Evolutionary conservation across 768 basidiomycete genomes (phyloP).

Genomic region (Rhizopogon vesiculosus): DNA sequence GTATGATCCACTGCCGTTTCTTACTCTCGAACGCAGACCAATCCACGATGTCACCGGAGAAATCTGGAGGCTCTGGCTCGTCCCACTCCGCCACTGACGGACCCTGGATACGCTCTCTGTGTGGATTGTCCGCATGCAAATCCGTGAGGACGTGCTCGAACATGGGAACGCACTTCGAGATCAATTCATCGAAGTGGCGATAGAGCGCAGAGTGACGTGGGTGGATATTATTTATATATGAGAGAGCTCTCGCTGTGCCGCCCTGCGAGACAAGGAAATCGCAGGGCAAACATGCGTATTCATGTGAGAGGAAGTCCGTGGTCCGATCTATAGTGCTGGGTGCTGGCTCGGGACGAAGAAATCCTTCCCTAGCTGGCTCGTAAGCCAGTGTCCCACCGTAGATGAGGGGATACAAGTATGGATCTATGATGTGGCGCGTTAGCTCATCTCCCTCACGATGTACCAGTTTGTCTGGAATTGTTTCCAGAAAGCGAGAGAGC

Average conservation of each 20-base stretch:
- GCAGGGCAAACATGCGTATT: conserved; percentile 41
- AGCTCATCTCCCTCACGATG: conserved; percentile 12
- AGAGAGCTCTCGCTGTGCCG: conserved; percentile 28
- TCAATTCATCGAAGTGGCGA: conserved; percentile 25
- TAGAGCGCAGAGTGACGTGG: conserved; percentile 29
- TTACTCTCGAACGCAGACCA: conserved; percentile 40
- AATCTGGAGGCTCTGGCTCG: conserved; percentile 44
- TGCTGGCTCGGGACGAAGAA: conserved; percentile 22
- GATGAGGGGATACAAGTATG: conserved; percentile 33
- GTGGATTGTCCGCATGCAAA: conserved; percentile 44
- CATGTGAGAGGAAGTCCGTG: conserved; percentile 35
- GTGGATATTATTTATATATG: conserved; percentile 54
- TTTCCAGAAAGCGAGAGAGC: conserved; percentile 18
- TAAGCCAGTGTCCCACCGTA: conserved; percentile 36
- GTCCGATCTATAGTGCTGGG: conserved; percentile 15
- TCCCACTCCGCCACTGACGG: conserved; percentile 42
- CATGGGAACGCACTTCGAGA: conserved; percentile 38
- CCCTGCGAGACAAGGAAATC: conserved; percentile 32
- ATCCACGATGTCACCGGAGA: conserved; percentile 45
- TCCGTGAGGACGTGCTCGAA: conserved; percentile 52
- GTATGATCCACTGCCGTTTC: conserved; percentile 37
- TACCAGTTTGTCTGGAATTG: conserved; percentile 1
- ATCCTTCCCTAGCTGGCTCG: conserved; percentile 9
- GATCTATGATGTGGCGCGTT: conserved; percentile 34
- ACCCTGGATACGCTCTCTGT: conserved; percentile 37